phyloP scores from a whole-genome alignment of 208 protist species.

The Entamoeba dispar region DNA sequence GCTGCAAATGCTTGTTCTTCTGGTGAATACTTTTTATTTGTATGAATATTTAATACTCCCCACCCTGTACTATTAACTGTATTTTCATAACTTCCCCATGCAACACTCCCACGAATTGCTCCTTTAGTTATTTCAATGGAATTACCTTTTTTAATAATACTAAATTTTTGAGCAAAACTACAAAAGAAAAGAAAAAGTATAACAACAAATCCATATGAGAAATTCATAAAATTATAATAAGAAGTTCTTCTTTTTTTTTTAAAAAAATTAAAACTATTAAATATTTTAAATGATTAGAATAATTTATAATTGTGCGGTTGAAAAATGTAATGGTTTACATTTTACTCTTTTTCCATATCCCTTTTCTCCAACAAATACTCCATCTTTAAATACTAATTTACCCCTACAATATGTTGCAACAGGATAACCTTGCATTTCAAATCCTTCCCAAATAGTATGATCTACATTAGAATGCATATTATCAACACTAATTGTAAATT shows the following conservation, averaged over 20 bases:
- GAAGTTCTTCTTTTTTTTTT: too few species aligned
- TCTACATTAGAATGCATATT: neutral
- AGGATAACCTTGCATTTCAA: neutral
- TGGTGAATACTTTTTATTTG: neutral
- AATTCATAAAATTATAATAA: too few species aligned
- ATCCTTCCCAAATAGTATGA: neutral
- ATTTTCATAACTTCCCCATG: neutral
- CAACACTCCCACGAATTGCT: neutral
- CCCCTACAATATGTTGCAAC: neutral
- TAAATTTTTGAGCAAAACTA: neutral
- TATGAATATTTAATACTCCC: neutral
- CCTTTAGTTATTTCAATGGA: neutral
- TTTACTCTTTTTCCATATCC: neutral
- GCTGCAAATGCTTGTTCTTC: neutral
- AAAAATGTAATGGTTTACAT: neutral
- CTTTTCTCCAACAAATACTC: neutral
- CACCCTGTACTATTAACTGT: neutral
- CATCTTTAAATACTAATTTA: neutral
- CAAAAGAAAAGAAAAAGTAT: too few species aligned
- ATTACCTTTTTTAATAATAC: neutral
- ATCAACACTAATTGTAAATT: neutral
- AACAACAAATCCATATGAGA: too few species aligned
- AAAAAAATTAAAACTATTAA: too few species aligned
- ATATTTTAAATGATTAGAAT: too few species aligned
- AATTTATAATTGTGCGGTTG: too few species aligned